Conservation (phyloP, 2,329 filamentous ascomycete species). For the Phaeosphaeriaceae sp. region DNA sequence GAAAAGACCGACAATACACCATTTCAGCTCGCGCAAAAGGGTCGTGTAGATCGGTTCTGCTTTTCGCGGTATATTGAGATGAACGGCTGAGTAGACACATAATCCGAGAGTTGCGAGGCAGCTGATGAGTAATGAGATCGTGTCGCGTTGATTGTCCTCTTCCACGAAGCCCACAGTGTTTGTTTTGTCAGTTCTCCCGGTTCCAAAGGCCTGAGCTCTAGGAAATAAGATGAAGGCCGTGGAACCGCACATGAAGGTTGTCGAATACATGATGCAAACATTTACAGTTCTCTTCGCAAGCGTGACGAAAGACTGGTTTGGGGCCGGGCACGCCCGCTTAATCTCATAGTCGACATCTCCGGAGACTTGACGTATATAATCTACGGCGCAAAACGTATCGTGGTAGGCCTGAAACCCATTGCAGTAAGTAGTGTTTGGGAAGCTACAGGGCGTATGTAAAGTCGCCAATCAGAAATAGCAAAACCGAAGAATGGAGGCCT, state of each 20-base stretch:
- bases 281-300: too few species aligned
- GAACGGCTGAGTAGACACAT: conserved; percentile 24
- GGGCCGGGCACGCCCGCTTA: too few species aligned
- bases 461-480: too few species aligned
- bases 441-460: too few species aligned
- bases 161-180: conserved; percentile 9
- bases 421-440: too few species aligned
- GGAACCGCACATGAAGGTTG: background rate
- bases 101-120: conserved; percentile 23
- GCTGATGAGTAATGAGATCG: conserved; percentile 6
- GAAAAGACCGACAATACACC: conserved; percentile 20
- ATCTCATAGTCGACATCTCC: too few species aligned
- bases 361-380: too few species aligned
- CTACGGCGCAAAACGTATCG: too few species aligned
- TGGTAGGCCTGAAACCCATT: too few species aligned
- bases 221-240: background rate
- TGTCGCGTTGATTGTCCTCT: conserved; percentile 10
- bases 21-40: conserved; percentile 8
- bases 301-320: too few species aligned
- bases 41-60: background rate
- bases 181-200: conserved; percentile 2
- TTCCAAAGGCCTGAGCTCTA: background rate
- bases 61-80: conserved; percentile 22
- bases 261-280: too few species aligned
- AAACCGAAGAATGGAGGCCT: too few species aligned